Base-by-base conservation (phyloP, 2,329 filamentous ascomycete species). In the Thermothelomyces thermophilus region DNA sequence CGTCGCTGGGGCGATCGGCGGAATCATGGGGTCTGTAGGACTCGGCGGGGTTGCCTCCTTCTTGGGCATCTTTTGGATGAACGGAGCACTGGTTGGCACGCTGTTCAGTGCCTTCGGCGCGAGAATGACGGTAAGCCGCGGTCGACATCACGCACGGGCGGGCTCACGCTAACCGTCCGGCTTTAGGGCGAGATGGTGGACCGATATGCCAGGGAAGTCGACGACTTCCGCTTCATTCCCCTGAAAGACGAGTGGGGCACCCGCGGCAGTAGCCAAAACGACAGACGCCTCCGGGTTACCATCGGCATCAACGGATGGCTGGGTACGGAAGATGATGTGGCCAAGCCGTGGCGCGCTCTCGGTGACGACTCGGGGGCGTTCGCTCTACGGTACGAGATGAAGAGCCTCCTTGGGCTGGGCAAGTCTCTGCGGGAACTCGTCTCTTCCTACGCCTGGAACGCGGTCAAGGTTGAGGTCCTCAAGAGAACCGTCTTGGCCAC, bases 261-360 rank as follows among this genome's bases (percentile, higher is more conserved):
- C 8, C 60, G 48, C 2, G n/a, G 39, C 9, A 59, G 2, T 63
- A 62, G 65, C 24, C 59, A 64, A 11, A 60, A 69, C 24, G 60
- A 66, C 7, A 70, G 73, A 3, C 77, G 85, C 3, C 70, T 95
- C 3, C 79, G 89, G 10, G 83, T 96, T 3, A 90, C 87, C 0
- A 87, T 96, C 51, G 88, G 87, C 8, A 82, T 95, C 56, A 91
- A 88, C 52, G 90, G 90, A 31, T 95, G 90, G 90, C 74, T 95
- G 11, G 84, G 79, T 2, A 74, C 80, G 7, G 80, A 86, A 56
- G 78, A 84, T 26, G 88, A 95, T 58, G 79, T 95, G 22, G 77
- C 84, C 5, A 78, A 80, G 54, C 90, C 90, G 0, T 96, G 90
- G 90, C 77, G 79, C 28, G 82, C 85, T 26, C 73, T 95, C 11